phyloP scores from a whole-genome alignment of 2,329 filamentous ascomycete genomes.

The Amesomyces nigricolor region DNA sequence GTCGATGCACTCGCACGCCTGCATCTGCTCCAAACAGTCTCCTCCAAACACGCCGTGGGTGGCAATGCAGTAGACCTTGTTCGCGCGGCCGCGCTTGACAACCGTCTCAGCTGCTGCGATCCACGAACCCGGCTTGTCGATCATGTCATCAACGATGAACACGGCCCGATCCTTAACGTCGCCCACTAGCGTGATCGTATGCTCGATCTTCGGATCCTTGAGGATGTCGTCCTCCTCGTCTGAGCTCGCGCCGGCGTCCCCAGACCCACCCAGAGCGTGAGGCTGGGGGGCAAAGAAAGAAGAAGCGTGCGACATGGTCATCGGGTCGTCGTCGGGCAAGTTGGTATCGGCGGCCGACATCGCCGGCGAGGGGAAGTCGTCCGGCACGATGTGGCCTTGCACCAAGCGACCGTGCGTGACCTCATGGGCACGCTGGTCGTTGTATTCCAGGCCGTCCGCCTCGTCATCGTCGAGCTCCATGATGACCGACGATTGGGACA shows the following conservation, averaged over 20 bases:
- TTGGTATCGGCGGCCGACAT: constrained; percentile 64
- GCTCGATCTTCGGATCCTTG: constrained; percentile 73
- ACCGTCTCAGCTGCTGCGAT: constrained; percentile 96
- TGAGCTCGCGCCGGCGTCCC: constrained; percentile 73
- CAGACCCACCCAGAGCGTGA: constrained; percentile 74
- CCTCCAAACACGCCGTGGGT: constrained; percentile 93
- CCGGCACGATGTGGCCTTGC: constrained; percentile 91
- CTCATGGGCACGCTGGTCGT: constrained; percentile 76
- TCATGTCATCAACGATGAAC: constrained; percentile 97
- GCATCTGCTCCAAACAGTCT: constrained; percentile 82
- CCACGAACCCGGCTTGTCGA: constrained; percentile 95
- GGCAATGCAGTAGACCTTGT: constrained; percentile 94
- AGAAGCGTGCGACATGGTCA: constrained; percentile 74
- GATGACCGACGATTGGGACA: constrained; percentile 34
- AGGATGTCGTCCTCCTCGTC: constrained; percentile 94
- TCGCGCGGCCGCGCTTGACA: constrained; percentile 84
- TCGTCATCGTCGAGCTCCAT: constrained; percentile 37
- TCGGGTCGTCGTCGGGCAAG: constrained; percentile 68
- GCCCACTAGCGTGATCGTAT: constrained; percentile 95
- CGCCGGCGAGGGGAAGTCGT: constrained; percentile 78
- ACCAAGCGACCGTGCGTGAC: constrained; percentile 88
- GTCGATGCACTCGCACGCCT: constrained; percentile 89
- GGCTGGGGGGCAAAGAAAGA: constrained; percentile 68
- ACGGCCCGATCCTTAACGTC: constrained; percentile 85
- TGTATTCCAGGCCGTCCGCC: constrained; percentile 49